Conservation (phyloP, 805 yeast genomes). For the Wickerhamomyces silvicola region DNA sequence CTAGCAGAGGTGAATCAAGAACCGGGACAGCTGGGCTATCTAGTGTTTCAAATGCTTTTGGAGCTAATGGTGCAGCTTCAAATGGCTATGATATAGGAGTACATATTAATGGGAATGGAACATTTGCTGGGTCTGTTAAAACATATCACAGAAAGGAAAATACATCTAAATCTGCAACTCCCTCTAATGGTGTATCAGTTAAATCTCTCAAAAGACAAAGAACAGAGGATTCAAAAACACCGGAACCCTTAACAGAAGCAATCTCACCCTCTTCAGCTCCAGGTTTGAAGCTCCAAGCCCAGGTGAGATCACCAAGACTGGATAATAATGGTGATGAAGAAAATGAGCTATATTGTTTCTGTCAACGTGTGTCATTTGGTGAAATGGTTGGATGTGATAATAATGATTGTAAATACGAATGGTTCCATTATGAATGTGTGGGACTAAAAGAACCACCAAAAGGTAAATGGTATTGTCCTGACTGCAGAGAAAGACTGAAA, state of each 20-base stretch:
- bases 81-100: background rate
- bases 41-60: slow-evolving; percentile 1
- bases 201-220: slow-evolving; percentile 18
- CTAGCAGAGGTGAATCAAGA: slow-evolving; percentile 25
- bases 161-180: slow-evolving; percentile 10
- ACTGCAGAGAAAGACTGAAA: slow-evolving; percentile 45
- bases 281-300: background rate
- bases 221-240: slow-evolving; percentile 14
- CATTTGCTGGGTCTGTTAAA: background rate
- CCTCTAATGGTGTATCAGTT: slow-evolving; percentile 3
- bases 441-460: slow-evolving; percentile 84
- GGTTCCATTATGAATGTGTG: slow-evolving; percentile 97
- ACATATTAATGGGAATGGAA: background rate
- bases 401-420: slow-evolving; percentile 78
- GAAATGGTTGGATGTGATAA: slow-evolving; percentile 97
- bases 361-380: slow-evolving; percentile 92
- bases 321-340: slow-evolving; percentile 38
- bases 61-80: background rate
- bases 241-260: slow-evolving; percentile 8
- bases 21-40: slow-evolving; percentile 18
- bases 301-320: slow-evolving; percentile 7
- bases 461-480: slow-evolving; percentile 93
- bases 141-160: slow-evolving; percentile 3
- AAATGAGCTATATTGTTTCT: slow-evolving; percentile 75
- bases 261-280: background rate